Conservation (phyloP, 1,284 basidiomycete species). For the Austropuccinia psidii region DNA sequence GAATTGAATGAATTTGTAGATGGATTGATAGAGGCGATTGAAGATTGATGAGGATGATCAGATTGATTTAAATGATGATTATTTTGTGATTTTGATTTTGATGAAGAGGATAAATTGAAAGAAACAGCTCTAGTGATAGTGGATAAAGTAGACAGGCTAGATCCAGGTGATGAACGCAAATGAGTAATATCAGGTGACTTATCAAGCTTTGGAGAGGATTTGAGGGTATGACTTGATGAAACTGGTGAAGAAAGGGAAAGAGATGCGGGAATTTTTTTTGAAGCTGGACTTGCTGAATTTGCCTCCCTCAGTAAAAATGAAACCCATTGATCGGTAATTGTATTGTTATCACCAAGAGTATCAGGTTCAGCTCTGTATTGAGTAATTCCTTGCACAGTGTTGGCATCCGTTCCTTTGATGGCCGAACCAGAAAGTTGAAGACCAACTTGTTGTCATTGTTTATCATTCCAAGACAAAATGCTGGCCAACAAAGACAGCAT, state of each 20-base stretch:
- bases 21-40: too few species aligned
- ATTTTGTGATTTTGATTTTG: too few species aligned
- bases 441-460: slow-evolving; percentile 82
- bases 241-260: neutral
- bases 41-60: too few species aligned
- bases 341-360: slow-evolving; percentile 33
- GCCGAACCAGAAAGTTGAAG: slow-evolving; percentile 57
- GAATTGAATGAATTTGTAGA: too few species aligned
- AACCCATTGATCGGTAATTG: slow-evolving; percentile 37
- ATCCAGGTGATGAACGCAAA: slow-evolving; percentile 24
- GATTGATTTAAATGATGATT: too few species aligned
- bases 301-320: slow-evolving; percentile 35
- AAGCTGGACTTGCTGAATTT: slow-evolving; percentile 8
- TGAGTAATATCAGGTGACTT: slow-evolving; percentile 5
- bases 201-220: neutral
- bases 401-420: neutral
- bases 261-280: neutral
- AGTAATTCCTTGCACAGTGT: too few species aligned
- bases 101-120: too few species aligned
- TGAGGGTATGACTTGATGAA: neutral
- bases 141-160: slow-evolving; percentile 28
- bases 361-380: neutral
- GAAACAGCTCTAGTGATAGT: slow-evolving; percentile 24
- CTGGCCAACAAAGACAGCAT: slow-evolving; percentile 83
- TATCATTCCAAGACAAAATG: slow-evolving; percentile 81